These are phyloP conservation scores for Ambrosiella cleistominuta DNA, from an alignment of 2,329 filamentous ascomycete genomes.

Conservation along the genomic window DNA sequence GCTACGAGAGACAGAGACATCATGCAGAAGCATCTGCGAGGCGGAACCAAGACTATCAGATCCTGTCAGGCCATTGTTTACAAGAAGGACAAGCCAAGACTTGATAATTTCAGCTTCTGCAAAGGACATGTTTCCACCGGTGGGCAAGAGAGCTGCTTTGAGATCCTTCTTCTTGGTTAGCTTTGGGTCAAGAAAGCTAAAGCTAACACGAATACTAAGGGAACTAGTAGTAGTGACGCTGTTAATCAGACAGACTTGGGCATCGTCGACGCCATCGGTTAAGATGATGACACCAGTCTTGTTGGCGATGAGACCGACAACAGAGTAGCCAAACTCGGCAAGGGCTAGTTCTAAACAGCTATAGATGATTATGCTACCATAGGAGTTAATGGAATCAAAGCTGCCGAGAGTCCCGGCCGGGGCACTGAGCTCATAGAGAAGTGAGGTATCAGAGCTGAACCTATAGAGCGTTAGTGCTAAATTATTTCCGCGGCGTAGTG, in stretches of 20 bases:
- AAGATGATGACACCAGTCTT: slow-evolving; percentile 15
- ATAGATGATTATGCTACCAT: slow-evolving; percentile 13
- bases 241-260: slow-evolving; percentile 10
- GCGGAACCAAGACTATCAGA: slow-evolving; percentile 4
- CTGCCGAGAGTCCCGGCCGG: slow-evolving; percentile 10
- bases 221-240: slow-evolving; percentile 10
- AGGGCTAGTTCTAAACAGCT: slow-evolving; percentile 14
- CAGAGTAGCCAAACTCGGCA: slow-evolving; percentile 11
- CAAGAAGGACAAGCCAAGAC: slow-evolving; percentile 14
- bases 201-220: slow-evolving; percentile 15
- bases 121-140: slow-evolving; percentile 14
- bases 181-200: slow-evolving; percentile 14
- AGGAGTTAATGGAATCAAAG: slow-evolving; percentile 14
- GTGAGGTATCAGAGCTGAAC: slow-evolving; percentile 13
- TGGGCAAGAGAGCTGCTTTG: slow-evolving; percentile 10
- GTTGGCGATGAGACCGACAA: slow-evolving; percentile 10
- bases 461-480: not conserved
- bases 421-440: slow-evolving; percentile 15
- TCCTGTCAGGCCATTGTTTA: slow-evolving; percentile 14
- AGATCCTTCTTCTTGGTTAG: slow-evolving; percentile 9
- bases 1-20: slow-evolving; percentile 13
- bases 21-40: slow-evolving; percentile 12
- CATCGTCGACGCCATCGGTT: slow-evolving; percentile 15
- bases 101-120: slow-evolving; percentile 14
- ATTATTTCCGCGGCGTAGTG: not conserved